Percentiles rank a stretch among this genome's conserved stretches.
Conservation (phyloP, 2,329 filamentous ascomycete species). For the Diaporthe sp. region DNA sequence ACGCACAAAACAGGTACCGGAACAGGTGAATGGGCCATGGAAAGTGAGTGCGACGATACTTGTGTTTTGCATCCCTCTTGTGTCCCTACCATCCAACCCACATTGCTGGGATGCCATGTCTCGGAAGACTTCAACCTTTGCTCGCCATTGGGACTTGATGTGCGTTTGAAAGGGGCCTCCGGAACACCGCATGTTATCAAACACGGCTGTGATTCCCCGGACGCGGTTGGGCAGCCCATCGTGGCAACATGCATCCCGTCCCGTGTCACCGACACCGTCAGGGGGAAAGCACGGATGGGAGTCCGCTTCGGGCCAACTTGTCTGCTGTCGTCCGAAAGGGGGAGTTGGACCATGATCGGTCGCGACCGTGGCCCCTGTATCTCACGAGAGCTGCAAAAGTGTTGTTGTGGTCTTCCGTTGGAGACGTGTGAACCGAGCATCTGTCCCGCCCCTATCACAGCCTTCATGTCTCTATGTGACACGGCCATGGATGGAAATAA, state of each 20-base stretch:
- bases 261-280: background rate
- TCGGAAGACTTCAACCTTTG: background rate
- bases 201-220: constrained; percentile 3
- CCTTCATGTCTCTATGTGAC: background rate
- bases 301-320: background rate
- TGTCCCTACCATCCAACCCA: constrained; percentile 38
- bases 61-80: constrained; percentile 32
- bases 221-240: background rate
- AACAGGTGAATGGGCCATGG: constrained; percentile 64
- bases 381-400: background rate
- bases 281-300: background rate
- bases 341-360: background rate
- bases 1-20: constrained; percentile 56
- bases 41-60: constrained; percentile 54
- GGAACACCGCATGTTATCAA: constrained; percentile 2
- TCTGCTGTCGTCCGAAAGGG: background rate
- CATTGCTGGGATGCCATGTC: constrained; percentile 4
- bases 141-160: background rate
- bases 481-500: background rate
- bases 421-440: background rate
- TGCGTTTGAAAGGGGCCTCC: background rate
- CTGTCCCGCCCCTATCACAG: background rate
- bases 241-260: constrained; percentile 1
- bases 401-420: background rate
- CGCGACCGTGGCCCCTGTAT: background rate